phyloP scores from a whole-genome alignment of 352 stramenopile genomes.

The Pythium sp. region DNA sequence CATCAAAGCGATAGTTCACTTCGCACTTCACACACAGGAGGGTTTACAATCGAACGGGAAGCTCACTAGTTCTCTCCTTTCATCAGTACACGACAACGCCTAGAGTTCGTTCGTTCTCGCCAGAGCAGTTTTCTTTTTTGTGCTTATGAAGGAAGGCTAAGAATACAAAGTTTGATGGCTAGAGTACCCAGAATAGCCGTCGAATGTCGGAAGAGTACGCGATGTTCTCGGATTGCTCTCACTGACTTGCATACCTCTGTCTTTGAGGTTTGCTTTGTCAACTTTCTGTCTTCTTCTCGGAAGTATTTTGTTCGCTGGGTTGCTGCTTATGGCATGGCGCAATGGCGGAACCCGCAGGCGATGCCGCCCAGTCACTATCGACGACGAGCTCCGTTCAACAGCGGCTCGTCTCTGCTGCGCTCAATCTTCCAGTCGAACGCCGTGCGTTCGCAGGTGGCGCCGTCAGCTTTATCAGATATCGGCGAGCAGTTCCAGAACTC shows the following conservation, averaged over 20 bases:
- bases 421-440: neutral
- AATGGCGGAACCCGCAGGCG: neutral
- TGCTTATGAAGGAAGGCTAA: neutral
- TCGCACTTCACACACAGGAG: neutral
- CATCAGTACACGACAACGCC: neutral
- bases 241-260: neutral
- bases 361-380: neutral
- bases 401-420: neutral
- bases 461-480: conserved; percentile 4
- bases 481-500: conserved; percentile 14
- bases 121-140: neutral
- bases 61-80: neutral
- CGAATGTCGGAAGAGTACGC: neutral
- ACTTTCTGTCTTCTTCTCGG: neutral
- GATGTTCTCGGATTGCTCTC: neutral
- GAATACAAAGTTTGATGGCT: neutral
- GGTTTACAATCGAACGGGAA: neutral
- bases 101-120: neutral
- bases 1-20: neutral
- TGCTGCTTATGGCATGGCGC: conserved; percentile 11
- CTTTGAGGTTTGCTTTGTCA: neutral
- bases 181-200: neutral
- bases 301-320: neutral
- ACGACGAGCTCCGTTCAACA: neutral
- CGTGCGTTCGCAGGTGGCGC: neutral